phyloP scores from a whole-genome alignment of 495 filamentous ascomycete species.

The Glonium stellatum region DNA sequence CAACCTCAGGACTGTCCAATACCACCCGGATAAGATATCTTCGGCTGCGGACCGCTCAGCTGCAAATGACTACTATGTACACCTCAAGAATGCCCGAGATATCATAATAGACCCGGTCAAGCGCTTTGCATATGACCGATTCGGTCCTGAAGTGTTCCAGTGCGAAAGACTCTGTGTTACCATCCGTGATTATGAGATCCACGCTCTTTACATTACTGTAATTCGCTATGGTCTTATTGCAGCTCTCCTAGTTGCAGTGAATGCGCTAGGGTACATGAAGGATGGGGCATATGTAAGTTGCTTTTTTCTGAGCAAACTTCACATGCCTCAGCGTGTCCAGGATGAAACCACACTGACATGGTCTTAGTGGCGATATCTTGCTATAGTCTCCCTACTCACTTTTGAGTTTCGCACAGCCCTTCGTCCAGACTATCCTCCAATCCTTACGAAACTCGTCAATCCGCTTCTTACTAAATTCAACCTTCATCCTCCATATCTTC shows the following conservation, averaged over 20 bases:
- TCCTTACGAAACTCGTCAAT: conserved; percentile 56
- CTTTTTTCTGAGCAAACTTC: background rate
- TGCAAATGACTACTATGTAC: conserved; percentile 63
- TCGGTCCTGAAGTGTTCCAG: conserved; percentile 65
- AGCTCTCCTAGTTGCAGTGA: conserved; percentile 57
- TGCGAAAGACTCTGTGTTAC: conserved; percentile 63
- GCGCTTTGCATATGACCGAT: conserved; percentile 89
- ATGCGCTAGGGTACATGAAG: conserved; percentile 63
- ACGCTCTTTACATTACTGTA: conserved; percentile 51
- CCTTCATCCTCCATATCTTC: conserved; percentile 63
- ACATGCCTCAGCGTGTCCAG: background rate
- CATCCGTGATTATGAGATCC: conserved; percentile 62
- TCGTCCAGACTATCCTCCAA: conserved; percentile 50
- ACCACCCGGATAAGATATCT: conserved; percentile 81
- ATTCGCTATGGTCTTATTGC: conserved; percentile 62
- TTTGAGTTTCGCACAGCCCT: conserved; percentile 72
- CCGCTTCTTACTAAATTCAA: conserved; percentile 48
- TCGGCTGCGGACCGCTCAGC: conserved; percentile 35
- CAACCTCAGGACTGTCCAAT: conserved; percentile 54
- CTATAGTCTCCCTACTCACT: conserved; percentile 56
- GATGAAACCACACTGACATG: background rate
- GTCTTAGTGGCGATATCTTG: conserved; percentile 75
- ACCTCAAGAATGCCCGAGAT: conserved; percentile 76
- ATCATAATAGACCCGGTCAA: conserved; percentile 69
- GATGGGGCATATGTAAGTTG: conserved; percentile 61